Evolutionary conservation across 257 asterid species (phyloP).

Genomic region (Plantago major): DNA sequence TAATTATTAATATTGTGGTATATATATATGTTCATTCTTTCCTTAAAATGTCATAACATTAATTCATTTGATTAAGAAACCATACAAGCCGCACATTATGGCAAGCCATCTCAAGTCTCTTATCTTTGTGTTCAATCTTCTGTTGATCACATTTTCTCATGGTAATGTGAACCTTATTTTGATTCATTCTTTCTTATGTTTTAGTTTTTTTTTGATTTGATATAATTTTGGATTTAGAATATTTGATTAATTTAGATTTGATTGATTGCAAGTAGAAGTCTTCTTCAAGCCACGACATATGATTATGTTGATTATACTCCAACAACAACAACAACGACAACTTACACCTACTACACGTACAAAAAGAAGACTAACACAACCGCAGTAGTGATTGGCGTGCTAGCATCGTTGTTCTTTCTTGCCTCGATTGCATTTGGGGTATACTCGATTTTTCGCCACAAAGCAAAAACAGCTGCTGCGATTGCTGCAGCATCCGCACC

Average conservation of each 20-base stretch:
- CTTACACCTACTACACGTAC: neutral
- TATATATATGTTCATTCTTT: neutral
- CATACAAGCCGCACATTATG: slow-evolving; percentile 5
- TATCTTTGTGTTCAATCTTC: slow-evolving; percentile 1
- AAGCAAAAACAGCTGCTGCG: slow-evolving; percentile 3
- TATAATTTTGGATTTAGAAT: neutral
- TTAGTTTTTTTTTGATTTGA: neutral
- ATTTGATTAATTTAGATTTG: no score
- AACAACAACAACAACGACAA: neutral
- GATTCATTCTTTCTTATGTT: neutral
- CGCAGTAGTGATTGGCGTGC: neutral
- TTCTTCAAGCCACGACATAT: no score
- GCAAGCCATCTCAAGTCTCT: neutral
- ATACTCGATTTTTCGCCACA: slow-evolving; percentile 5
- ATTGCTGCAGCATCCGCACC: neutral
- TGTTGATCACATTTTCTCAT: neutral
- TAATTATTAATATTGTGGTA: neutral
- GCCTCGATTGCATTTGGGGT: slow-evolving; percentile 1
- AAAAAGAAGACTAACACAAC: neutral
- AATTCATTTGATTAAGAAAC: neutral
- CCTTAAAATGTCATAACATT: no score
- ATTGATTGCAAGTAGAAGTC: no score
- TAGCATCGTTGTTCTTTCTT: neutral
- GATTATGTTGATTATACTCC: neutral
- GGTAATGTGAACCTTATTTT: neutral